Conservation (phyloP, 768 basidiomycete genomes). For the Auricularia auricula-judae region DNA sequence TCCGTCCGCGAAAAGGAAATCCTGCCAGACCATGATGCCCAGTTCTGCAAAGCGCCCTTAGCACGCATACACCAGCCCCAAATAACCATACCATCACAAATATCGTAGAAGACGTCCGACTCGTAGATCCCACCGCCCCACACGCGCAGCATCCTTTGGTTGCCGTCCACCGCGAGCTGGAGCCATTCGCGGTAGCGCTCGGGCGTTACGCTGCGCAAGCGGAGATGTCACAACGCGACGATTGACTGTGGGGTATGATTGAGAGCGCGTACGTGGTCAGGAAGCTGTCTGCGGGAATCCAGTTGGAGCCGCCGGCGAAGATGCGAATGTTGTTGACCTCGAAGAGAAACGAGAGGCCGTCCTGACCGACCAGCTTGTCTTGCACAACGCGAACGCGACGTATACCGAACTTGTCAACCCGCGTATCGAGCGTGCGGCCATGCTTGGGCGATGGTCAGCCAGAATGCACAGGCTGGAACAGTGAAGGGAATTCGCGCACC, state of each 20-base stretch:
- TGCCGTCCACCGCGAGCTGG: conserved; percentile 73
- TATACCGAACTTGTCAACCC: conserved; percentile 58
- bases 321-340: conserved; percentile 82
- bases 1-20: conserved; percentile 94
- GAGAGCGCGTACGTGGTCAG: conserved; percentile 52
- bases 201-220: conserved; percentile 28
- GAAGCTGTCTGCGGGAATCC: conserved; percentile 82
- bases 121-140: conserved; percentile 96
- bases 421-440: conserved; percentile 40
- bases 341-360: conserved; percentile 79
- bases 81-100: conserved; percentile 50
- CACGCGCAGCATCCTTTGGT: conserved; percentile 89
- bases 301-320: conserved; percentile 87
- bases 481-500: conserved; percentile 26
- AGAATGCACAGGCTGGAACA: not conserved
- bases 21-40: conserved; percentile 84
- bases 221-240: too few relatives aligned
- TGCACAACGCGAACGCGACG: conserved; percentile 68
- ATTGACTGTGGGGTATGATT: too few relatives aligned
- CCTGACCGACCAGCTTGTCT: conserved; percentile 60
- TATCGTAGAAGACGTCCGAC: conserved; percentile 69
- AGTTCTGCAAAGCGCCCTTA: conserved; percentile 19
- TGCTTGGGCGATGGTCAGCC: conserved; percentile 20
- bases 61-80: too few relatives aligned
- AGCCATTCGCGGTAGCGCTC: conserved; percentile 72